A percentile compares a stretch with the other conserved stretches of the same genome.
These are phyloP conservation scores for Paecilomyces niveus DNA, from an alignment of 2,329 filamentous ascomycete species.

Conservation along the genomic window DNA sequence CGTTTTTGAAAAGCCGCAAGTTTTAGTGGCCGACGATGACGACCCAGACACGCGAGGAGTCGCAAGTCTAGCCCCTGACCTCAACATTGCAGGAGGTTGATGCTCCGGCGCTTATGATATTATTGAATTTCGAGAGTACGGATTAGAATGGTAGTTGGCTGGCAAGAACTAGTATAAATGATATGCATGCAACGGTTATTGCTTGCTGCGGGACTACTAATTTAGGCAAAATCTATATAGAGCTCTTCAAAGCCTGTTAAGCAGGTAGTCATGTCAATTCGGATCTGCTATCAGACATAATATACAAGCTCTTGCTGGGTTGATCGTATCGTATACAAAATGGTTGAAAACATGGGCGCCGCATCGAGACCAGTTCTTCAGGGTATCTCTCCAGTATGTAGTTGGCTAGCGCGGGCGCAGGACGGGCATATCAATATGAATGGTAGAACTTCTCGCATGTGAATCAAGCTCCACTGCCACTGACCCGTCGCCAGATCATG, in stretches of 20 bases:
- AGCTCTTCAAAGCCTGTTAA: no score
- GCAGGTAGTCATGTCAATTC: neutral
- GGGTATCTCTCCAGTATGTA: neutral
- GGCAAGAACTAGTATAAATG: no score
- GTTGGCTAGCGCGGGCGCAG: no score
- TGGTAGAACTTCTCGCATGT: slow-evolving; percentile 8
- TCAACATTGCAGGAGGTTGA: neutral
- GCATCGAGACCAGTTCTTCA: neutral
- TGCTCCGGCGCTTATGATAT: neutral
- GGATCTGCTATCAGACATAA: neutral
- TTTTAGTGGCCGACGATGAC: neutral
- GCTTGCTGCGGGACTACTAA: neutral
- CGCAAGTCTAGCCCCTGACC: neutral
- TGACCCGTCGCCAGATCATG: slow-evolving; percentile 52
- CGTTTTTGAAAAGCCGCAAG: neutral
- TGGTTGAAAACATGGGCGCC: neutral
- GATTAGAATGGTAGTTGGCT: neutral
- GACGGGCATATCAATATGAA: neutral
- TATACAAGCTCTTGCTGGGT: neutral
- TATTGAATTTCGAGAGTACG: neutral
- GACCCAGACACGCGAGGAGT: neutral
- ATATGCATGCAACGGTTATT: no score
- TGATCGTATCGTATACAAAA: neutral
- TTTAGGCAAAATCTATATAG: neutral
- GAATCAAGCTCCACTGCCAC: slow-evolving; percentile 23